A percentile compares a stretch with the other conserved stretches of the same genome.
phyloP scores from a whole-genome alignment of 2,329 filamentous ascomycete genomes.

The Ceratocystis destructans region DNA sequence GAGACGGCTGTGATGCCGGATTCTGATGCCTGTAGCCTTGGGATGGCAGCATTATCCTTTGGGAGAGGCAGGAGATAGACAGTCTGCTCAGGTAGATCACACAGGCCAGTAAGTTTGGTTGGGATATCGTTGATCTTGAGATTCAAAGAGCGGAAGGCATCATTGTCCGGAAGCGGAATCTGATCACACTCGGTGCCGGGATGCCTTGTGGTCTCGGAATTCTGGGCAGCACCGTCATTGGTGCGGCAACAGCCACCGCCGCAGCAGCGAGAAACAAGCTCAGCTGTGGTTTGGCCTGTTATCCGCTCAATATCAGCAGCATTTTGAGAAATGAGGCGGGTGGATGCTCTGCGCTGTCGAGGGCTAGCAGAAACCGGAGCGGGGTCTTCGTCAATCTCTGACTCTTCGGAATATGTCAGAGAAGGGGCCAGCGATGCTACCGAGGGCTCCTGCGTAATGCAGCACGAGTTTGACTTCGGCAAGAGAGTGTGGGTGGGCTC shows the following conservation, averaged over 20 bases:
- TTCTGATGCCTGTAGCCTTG: conserved; percentile 12
- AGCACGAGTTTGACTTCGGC: conserved; percentile 26
- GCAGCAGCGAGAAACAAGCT: conserved; percentile 49
- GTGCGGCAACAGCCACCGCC: conserved; percentile 51
- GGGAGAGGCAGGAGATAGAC: conserved; percentile 53
- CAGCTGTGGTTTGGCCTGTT: conserved; percentile 48
- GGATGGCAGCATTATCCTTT: conserved; percentile 21
- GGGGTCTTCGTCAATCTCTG: conserved; percentile 43
- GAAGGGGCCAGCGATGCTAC: conserved; percentile 44
- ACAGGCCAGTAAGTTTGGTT: conserved; percentile 55
- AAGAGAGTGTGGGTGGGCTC: conserved; percentile 25
- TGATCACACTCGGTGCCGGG: conserved; percentile 31
- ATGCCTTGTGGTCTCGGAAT: conserved; percentile 26
- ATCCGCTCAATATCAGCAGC: conserved; percentile 49
- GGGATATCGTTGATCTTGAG: conserved; percentile 65
- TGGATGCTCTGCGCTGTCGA: conserved; percentile 52
- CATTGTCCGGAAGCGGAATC: conserved; percentile 57
- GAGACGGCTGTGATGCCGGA: conserved; percentile 9
- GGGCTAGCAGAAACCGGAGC: conserved; percentile 29
- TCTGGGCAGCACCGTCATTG: conserved; percentile 31
- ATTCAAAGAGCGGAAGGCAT: conserved; percentile 66
- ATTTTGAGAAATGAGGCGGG: conserved; percentile 51
- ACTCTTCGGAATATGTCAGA: conserved; percentile 49
- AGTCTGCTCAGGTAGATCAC: conserved; percentile 48
- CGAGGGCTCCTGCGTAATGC: conserved; percentile 30